phyloP scores from a whole-genome alignment of 768 basidiomycete genomes.

The Pisolithus orientalis region DNA sequence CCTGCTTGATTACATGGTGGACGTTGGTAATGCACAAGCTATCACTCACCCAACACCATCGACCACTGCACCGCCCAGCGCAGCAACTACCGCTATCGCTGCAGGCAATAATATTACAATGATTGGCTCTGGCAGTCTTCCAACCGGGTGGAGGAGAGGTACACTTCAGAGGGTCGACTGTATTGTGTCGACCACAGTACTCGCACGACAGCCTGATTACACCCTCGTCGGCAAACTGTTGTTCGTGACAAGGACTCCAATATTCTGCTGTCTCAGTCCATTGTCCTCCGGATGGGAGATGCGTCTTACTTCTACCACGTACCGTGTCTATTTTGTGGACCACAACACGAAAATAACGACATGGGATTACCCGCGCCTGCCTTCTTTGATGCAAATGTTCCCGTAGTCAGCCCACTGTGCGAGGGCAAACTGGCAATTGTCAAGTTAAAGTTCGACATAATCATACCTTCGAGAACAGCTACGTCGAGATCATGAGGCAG shows the following conservation, averaged over 20 bases:
- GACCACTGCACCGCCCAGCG: constrained; percentile 25
- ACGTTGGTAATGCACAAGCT: constrained; percentile 46
- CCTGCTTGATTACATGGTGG: constrained; percentile 81
- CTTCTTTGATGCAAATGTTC: constrained; percentile 96
- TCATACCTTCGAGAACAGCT: constrained; percentile 98
- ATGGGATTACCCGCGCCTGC: constrained; percentile 98
- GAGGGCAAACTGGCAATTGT: constrained; percentile 97
- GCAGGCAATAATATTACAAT: constrained; percentile 47
- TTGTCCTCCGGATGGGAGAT: constrained; percentile 99
- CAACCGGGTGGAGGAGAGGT: constrained; percentile 98
- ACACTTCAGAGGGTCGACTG: constrained; percentile 95
- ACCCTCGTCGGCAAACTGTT: constrained; percentile 93
- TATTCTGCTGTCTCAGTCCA: constrained; percentile 92
- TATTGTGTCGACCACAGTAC: constrained; percentile 99
- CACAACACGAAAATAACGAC: constrained; percentile 99
- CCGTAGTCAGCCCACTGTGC: constrained; percentile 97
- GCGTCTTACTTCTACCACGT: constrained; percentile 93
- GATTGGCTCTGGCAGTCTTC: constrained; percentile 83
- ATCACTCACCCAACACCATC: constrained; percentile 37
- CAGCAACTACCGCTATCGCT: constrained; percentile 44
- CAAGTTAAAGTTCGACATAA: constrained; percentile 98
- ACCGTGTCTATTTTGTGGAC: constrained; percentile 96
- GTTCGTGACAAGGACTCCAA: constrained; percentile 94
- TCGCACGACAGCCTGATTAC: constrained; percentile 98
- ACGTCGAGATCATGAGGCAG: constrained; percentile 99